phyloP scores from a whole-genome alignment of 2,329 filamentous ascomycete species.

The Microdochium paspali region DNA sequence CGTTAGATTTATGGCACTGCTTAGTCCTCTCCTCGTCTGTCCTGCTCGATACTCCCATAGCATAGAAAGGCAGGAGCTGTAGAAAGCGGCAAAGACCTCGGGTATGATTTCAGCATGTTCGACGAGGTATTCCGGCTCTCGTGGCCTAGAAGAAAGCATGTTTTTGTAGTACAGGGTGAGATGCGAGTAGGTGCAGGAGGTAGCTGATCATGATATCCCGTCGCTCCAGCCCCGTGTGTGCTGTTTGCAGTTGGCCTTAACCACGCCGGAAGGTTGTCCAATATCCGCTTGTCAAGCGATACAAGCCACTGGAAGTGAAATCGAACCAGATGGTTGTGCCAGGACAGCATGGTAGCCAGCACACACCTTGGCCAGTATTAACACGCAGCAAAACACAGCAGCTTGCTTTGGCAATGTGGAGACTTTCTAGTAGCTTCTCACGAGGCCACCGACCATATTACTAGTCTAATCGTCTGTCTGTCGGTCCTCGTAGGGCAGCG shows the following conservation, averaged over 20 bases:
- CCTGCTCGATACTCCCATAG: slow-evolving; percentile 20
- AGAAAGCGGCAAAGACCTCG: slow-evolving; percentile 19
- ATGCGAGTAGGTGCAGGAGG: not conserved
- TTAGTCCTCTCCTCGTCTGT: slow-evolving; percentile 5
- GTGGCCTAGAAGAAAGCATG: slow-evolving; percentile 11
- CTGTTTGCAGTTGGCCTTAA: slow-evolving; percentile 15
- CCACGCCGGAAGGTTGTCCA: slow-evolving; percentile 19
- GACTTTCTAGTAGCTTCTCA: slow-evolving; percentile 19
- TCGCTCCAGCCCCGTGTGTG: slow-evolving; percentile 21
- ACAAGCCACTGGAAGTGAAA: slow-evolving; percentile 17
- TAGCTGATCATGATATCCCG: slow-evolving; percentile 17
- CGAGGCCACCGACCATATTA: slow-evolving; percentile 19
- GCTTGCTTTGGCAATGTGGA: slow-evolving; percentile 18
- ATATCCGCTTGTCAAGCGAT: slow-evolving; percentile 16
- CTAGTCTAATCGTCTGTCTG: slow-evolving; percentile 18
- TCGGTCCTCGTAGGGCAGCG: slow-evolving; percentile 12
- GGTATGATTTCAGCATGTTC: slow-evolving; percentile 18
- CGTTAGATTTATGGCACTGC: not conserved
- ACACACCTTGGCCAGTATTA: slow-evolving; percentile 16
- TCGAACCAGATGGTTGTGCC: not conserved
- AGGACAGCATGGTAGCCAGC: not conserved
- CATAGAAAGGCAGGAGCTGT: slow-evolving; percentile 20
- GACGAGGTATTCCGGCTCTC: slow-evolving; percentile 18
- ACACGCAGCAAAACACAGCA: slow-evolving; percentile 20
- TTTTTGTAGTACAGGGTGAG: not conserved